phyloP scores from a whole-genome alignment of 176 grass and related monocot genomes.

The Carex myosuroides region DNA sequence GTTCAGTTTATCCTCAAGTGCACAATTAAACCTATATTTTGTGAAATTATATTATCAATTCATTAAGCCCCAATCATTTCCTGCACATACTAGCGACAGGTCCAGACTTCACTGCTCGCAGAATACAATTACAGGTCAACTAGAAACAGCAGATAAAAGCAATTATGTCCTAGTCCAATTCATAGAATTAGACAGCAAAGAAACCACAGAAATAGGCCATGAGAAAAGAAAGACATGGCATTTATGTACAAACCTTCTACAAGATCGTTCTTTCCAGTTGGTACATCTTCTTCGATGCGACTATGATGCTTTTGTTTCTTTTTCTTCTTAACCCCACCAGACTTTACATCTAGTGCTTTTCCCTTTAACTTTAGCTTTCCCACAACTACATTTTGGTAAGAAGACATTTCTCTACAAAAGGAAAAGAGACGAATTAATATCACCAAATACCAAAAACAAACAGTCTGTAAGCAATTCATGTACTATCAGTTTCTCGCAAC shows the following conservation, averaged over 20 bases:
- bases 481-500: neutral
- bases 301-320: slow-evolving; percentile 57
- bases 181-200: neutral
- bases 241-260: slow-evolving; percentile 44
- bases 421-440: neutral
- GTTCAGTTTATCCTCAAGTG: neutral
- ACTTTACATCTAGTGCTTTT: slow-evolving; percentile 82
- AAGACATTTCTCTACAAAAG: slow-evolving; percentile 53
- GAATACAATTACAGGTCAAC: neutral
- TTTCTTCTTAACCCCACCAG: slow-evolving; percentile 72
- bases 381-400: slow-evolving; percentile 69
- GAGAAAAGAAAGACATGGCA: neutral
- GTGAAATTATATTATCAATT: neutral
- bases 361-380: slow-evolving; percentile 86
- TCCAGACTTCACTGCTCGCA: no score
- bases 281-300: slow-evolving; percentile 32
- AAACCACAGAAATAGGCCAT: neutral
- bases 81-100: neutral
- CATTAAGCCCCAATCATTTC: neutral
- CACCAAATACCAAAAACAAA: neutral
- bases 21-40: neutral
- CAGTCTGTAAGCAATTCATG: neutral
- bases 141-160: neutral
- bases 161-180: neutral
- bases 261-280: slow-evolving; percentile 27